Evolutionary conservation across 257 asterid species (phyloP).

Genomic region (Solanum bulbocastanum): DNA sequence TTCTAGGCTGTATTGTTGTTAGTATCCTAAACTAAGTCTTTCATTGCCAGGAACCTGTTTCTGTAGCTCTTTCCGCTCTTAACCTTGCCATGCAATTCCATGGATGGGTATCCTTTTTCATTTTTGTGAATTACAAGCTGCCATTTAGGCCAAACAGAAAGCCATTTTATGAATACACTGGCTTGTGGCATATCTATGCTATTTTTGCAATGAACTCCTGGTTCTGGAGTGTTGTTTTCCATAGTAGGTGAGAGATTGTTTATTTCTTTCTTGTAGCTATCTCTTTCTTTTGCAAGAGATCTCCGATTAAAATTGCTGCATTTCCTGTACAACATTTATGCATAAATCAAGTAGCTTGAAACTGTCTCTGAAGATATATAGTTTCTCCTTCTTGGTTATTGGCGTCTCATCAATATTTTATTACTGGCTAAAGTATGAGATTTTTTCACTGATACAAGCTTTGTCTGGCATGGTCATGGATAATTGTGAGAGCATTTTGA

Average conservation of each 20-base stretch:
- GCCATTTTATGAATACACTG: constrained; percentile 71
- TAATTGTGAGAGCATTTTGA: background rate
- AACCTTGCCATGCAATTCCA: constrained; percentile 87
- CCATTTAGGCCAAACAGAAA: constrained; percentile 51
- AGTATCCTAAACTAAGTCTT: background rate
- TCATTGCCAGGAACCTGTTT: constrained; percentile 73
- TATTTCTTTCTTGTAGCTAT: background rate
- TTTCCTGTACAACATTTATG: background rate
- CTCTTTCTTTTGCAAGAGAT: background rate
- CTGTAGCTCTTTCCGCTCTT: constrained; percentile 77
- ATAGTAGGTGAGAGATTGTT: constrained; percentile 47
- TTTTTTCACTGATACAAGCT: background rate
- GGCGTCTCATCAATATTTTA: background rate
- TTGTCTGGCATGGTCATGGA: background rate
- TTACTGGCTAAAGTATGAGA: background rate
- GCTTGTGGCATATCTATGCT: constrained; percentile 76
- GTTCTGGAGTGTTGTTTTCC: constrained; percentile 87
- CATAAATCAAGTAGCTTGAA: background rate
- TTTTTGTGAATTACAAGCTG: constrained; percentile 73
- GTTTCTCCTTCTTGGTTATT: background rate
- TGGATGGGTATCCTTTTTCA: constrained; percentile 86
- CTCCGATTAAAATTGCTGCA: background rate
- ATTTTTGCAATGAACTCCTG: constrained; percentile 65
- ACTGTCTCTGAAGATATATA: background rate
- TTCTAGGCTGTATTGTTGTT: background rate